Base-by-base conservation (phyloP, 805 yeast species). In the Allodekkera sacchari region DNA sequence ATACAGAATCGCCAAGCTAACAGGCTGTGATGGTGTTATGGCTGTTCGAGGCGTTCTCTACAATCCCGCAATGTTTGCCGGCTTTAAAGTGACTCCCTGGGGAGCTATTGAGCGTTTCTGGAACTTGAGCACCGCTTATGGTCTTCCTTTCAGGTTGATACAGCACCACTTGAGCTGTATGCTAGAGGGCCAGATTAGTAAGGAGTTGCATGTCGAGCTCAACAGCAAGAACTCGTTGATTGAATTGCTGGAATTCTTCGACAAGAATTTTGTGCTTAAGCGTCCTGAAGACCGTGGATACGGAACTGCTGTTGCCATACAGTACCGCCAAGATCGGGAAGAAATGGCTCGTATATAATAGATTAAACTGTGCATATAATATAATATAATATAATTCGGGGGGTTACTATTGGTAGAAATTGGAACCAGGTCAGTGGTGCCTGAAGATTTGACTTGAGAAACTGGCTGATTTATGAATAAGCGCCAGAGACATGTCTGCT, bases 11-110 rank as follows among this genome's bases (percentile, higher is more conserved):
- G 72, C 74, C 0, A 59, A 68, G 9, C 52, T 52, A 31, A 87
- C 97, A 0, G 80, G 81, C 1, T 85, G 75, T 25, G 92, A 84
- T 51, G 98, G 97, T 6, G 82, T 92, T 6, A 92, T 92, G 98
- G 80, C 96, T 3, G 98, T 83, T 2, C 62, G 98, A 39, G 98
- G 98, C 0, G 63, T 84, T 3, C 59, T 92, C 31, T 63, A 71
- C 18, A 92, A 92, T 52, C 98, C 98, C 0, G 94, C 88, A 0
- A 47, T 92, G 42, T 92, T 92, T 58, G 71, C 82, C 2, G 95
- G 94, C 0, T 71, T 55, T 48, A 61, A 62, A 0, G 63, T 59
- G 32, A 79, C 95, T 3, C 96, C 97, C 3, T 92, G 97, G 96
- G 73, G 78, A 6, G 89, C 94, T 6, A 60, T 92, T 5, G 98